Conservation (phyloP, 257 asterid species). For the Buddleja alternifolia region DNA sequence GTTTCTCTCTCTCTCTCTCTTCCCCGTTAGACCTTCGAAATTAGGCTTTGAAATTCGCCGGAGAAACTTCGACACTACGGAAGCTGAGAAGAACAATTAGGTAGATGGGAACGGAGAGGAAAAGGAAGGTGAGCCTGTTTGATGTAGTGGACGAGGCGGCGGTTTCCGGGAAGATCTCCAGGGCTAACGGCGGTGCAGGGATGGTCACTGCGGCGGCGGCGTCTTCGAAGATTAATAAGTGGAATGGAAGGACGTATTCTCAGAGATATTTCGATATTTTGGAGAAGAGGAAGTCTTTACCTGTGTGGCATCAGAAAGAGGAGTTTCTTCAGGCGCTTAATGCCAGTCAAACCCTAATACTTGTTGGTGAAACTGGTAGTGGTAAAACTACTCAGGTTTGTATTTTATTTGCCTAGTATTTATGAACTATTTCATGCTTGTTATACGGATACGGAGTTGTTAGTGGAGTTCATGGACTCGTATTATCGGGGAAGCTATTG, state of each 20-base stretch:
- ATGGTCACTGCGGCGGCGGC: conserved; percentile 28
- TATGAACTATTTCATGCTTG: neutral
- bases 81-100: neutral
- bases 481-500: neutral
- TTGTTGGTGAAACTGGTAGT: conserved; percentile 98
- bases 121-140: conserved; percentile 91
- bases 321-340: conserved; percentile 77
- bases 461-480: neutral
- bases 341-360: conserved; percentile 70
- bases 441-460: neutral
- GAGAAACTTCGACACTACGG: conserved; percentile 11
- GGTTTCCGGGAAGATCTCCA: conserved; percentile 50
- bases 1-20: conserved; percentile 25
- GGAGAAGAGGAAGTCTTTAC: conserved; percentile 87
- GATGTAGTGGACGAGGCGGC: conserved; percentile 89
- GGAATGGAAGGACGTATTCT: conserved; percentile 76
- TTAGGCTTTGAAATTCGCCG: conserved; percentile 5
- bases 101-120: conserved; percentile 93
- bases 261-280: conserved; percentile 79
- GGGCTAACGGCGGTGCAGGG: conserved; percentile 45
- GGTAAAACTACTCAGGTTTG: conserved; percentile 97
- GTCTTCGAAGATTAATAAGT: conserved; percentile 50
- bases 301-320: conserved; percentile 96
- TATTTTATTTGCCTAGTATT: neutral
- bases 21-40: neutral